Percentiles rank a stretch among this genome's conserved stretches.
Evolutionary conservation across 176 grass and related monocot genomes (phyloP).

Genomic region (Guadua angustifolia): DNA sequence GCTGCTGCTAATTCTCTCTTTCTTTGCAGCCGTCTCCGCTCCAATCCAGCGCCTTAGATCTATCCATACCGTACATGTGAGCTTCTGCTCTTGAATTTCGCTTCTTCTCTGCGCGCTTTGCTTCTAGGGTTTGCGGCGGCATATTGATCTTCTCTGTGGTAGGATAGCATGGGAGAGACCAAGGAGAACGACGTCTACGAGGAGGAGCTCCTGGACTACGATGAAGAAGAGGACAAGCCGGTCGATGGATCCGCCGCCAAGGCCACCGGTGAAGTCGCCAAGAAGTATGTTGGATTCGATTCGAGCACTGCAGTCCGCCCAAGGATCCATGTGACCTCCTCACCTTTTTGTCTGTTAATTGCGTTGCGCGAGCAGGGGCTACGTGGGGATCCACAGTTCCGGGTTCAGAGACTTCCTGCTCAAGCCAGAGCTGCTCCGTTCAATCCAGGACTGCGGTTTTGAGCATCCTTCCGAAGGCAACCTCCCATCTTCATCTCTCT

Average conservation of each 20-base stretch:
- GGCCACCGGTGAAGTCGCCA: slow-evolving; percentile 63
- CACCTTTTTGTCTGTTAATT: background rate
- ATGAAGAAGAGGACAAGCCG: slow-evolving; percentile 92
- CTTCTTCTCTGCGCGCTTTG: background rate
- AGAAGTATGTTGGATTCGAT: slow-evolving; percentile 56
- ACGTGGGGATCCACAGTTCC: slow-evolving; percentile 99
- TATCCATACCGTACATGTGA: slow-evolving; percentile 33
- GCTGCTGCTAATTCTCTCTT: slow-evolving; percentile 36
- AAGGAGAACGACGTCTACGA: slow-evolving; percentile 94
- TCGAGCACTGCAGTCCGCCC: background rate
- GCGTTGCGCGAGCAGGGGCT: slow-evolving; percentile 56
- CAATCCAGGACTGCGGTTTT: slow-evolving; percentile 97
- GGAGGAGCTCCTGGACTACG: slow-evolving; percentile 99
- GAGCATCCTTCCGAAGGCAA: slow-evolving; percentile 99
- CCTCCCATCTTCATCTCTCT: background rate
- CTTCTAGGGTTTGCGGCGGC: slow-evolving; percentile 2
- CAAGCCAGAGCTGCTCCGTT: slow-evolving; percentile 95
- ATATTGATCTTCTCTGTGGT: background rate
- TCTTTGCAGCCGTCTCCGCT: slow-evolving; percentile 40
- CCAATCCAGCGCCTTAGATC: background rate
- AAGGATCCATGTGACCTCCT: background rate
- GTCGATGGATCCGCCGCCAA: slow-evolving; percentile 74
- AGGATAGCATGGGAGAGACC: slow-evolving; percentile 94
- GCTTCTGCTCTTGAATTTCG: background rate
- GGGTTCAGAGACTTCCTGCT: slow-evolving; percentile 97